A percentile compares a stretch with the other conserved stretches of the same genome.
Conservation (phyloP, 164 flowering plant genomes). For the Nymphaea colorata region DNA sequence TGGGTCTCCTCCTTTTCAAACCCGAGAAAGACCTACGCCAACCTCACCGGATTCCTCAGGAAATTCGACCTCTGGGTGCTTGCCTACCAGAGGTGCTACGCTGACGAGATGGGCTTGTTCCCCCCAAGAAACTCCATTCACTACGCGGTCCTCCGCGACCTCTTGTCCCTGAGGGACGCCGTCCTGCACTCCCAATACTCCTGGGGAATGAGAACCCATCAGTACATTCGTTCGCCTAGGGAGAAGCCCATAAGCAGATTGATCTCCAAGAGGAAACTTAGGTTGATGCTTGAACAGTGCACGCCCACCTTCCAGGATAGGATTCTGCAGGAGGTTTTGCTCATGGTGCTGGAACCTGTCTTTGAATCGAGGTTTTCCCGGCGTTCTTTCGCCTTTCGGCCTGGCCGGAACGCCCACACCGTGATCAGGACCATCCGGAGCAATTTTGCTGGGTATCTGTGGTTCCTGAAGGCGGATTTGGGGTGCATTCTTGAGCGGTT, state of each 20-base stretch:
- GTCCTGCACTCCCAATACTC: slow-evolving; percentile 38
- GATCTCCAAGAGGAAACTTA: slow-evolving; percentile 40
- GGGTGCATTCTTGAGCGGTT: slow-evolving; percentile 39
- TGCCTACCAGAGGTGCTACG: slow-evolving; percentile 83
- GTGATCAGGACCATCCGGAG: slow-evolving; percentile 81
- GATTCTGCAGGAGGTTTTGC: slow-evolving; percentile 80
- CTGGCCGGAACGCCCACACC: slow-evolving; percentile 76
- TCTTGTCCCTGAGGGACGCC: slow-evolving; percentile 56
- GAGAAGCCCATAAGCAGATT: slow-evolving; percentile 25
- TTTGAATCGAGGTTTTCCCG: slow-evolving; percentile 72
- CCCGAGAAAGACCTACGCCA: slow-evolving; percentile 32
- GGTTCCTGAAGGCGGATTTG: slow-evolving; percentile 80
- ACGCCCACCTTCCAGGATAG: slow-evolving; percentile 63
- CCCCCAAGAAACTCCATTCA: slow-evolving; percentile 71
- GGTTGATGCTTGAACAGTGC: slow-evolving; percentile 31
- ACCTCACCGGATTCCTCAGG: slow-evolving; percentile 75
- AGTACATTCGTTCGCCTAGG: slow-evolving; percentile 46
- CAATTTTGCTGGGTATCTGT: slow-evolving; percentile 85
- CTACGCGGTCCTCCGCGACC: slow-evolving; percentile 32
- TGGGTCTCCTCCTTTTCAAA: slow-evolving; percentile 41
- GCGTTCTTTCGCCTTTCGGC: slow-evolving; percentile 75
- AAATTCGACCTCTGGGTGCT: slow-evolving; percentile 89
- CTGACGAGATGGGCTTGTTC: slow-evolving; percentile 69
- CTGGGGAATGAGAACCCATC: slow-evolving; percentile 40
- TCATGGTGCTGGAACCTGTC: slow-evolving; percentile 73